These are phyloP conservation scores for Protea cynaroides DNA, from an alignment of 164 flowering plant species.

Conservation along the genomic window DNA sequence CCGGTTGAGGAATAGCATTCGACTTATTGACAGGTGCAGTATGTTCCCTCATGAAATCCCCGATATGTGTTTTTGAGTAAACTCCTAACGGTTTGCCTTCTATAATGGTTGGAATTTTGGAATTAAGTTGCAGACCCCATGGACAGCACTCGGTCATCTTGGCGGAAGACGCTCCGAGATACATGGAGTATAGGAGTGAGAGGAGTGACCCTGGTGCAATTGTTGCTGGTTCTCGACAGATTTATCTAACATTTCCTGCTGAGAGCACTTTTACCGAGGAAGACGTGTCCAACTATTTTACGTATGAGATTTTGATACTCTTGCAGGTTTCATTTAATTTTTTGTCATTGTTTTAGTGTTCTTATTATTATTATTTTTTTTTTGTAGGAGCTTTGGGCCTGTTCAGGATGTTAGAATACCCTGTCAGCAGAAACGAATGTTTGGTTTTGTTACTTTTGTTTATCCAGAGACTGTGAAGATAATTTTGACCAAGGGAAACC, in stretches of 20 bases:
- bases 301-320: slow-evolving; percentile 26
- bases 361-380: neutral
- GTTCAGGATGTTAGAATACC: slow-evolving; percentile 99
- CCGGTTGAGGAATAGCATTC: slow-evolving; percentile 57
- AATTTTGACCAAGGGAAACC: slow-evolving; percentile 66
- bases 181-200: slow-evolving; percentile 46
- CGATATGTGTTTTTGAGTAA: neutral
- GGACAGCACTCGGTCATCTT: slow-evolving; percentile 83
- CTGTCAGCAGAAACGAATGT: slow-evolving; percentile 84
- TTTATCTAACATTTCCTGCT: slow-evolving; percentile 89
- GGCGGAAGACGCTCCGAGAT: slow-evolving; percentile 71
- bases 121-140: slow-evolving; percentile 61
- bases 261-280: slow-evolving; percentile 87
- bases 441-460: slow-evolving; percentile 87
- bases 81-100: slow-evolving; percentile 1
- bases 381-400: slow-evolving; percentile 60
- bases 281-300: slow-evolving; percentile 81
- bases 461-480: slow-evolving; percentile 66
- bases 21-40: slow-evolving; percentile 67
- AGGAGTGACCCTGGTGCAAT: slow-evolving; percentile 63
- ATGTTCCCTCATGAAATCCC: neutral
- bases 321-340: neutral
- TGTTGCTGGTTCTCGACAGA: slow-evolving; percentile 75
- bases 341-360: neutral
- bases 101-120: slow-evolving; percentile 6